These are phyloP conservation scores for Dictyostelium citrinum DNA, from an alignment of 78 protist species.

Conservation along the genomic window DNA sequence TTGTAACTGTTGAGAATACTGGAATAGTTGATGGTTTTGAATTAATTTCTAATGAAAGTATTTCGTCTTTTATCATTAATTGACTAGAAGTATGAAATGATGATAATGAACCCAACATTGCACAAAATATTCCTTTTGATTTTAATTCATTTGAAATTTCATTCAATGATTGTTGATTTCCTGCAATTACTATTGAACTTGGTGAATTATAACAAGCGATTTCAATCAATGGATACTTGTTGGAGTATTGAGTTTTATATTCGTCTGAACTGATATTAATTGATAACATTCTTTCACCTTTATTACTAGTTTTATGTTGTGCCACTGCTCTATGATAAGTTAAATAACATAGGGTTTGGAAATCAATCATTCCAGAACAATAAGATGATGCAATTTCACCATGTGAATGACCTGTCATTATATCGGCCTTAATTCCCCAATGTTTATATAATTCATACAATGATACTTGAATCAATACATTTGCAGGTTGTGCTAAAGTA, in stretches of 20 bases:
- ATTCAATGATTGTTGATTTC: not conserved
- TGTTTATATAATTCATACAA: not conserved
- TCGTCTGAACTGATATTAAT: not conserved
- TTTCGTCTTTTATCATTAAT: not conserved
- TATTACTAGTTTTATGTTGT: conserved; percentile 8
- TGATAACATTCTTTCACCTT: conserved; percentile 27
- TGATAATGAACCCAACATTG: conserved; percentile 1
- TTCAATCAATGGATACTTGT: not conserved
- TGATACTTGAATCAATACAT: not conserved
- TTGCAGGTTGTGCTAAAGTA: not conserved
- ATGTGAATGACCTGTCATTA: not conserved
- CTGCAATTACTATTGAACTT: not conserved
- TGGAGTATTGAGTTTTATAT: not conserved
- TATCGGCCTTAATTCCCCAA: not conserved
- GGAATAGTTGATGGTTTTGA: not conserved
- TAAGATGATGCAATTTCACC: conserved; percentile 10
- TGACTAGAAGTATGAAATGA: conserved; percentile 17
- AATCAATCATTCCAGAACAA: not conserved
- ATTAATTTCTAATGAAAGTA: not conserved
- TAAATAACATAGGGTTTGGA: not conserved
- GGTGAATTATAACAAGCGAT: conserved; percentile 12
- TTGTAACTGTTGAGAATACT: not conserved
- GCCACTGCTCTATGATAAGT: not conserved
- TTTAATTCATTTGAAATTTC: not conserved
- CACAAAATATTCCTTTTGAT: not conserved